Conservation (phyloP, 306 rosid species). For the Acacia acuminata region DNA sequence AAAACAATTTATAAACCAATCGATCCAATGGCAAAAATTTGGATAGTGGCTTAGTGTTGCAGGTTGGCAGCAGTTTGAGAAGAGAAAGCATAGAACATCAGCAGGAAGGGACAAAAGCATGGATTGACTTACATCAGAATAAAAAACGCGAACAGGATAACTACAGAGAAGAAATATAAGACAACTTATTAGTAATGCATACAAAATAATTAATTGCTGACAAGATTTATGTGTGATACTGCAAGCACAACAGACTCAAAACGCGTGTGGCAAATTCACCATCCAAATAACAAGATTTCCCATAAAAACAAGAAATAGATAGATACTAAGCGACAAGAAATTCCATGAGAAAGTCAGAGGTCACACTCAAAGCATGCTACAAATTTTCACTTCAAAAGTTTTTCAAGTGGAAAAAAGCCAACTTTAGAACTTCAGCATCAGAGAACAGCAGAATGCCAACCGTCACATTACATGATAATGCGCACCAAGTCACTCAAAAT, state of each 20-base stretch:
- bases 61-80: slow-evolving; percentile 11
- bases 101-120: slow-evolving; percentile 1
- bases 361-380: background rate
- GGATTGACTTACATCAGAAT: background rate
- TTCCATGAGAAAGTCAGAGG: background rate
- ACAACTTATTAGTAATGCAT: background rate
- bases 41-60: slow-evolving; percentile 1
- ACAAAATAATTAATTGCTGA: background rate
- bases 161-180: background rate
- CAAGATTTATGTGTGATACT: background rate
- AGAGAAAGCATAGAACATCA: slow-evolving; percentile 42
- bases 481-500: background rate
- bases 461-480: background rate
- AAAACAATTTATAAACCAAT: slow-evolving; percentile 17
- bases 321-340: background rate
- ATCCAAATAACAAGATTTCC: background rate
- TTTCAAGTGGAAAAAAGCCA: background rate
- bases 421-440: background rate
- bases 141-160: background rate
- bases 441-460: background rate
- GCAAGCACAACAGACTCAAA: background rate
- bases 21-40: background rate
- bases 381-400: background rate
- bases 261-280: background rate
- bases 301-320: background rate